Percentiles rank a stretch among this genome's conserved stretches.
These are phyloP conservation scores for Serendipita vermifera DNA, from an alignment of 768 basidiomycete species.

Conservation along the genomic window DNA sequence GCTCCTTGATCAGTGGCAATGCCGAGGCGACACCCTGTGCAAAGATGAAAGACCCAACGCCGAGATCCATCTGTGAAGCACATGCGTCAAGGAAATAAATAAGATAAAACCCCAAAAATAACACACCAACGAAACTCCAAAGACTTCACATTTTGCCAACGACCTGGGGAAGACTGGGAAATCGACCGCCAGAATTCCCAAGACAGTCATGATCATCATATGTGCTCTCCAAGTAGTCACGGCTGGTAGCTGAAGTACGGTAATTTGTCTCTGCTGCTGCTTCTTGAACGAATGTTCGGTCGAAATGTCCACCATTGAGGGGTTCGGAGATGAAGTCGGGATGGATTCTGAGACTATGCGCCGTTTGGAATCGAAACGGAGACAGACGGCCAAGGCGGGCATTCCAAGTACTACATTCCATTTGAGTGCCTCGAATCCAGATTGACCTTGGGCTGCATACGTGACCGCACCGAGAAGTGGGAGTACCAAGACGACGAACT, in stretches of 20 bases:
- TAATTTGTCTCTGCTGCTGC: neutral
- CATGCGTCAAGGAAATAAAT: neutral
- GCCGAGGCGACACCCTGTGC: conserved; percentile 91
- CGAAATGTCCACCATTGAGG: neutral
- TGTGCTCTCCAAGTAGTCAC: conserved; percentile 82
- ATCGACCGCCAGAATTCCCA: conserved; percentile 91
- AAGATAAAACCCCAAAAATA: conserved; percentile 10
- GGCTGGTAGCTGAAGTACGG: conserved; percentile 41
- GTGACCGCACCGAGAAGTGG: conserved; percentile 46
- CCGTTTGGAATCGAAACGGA: conserved; percentile 11
- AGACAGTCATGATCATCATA: conserved; percentile 86
- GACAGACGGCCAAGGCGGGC: neutral
- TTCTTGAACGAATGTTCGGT: neutral
- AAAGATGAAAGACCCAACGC: conserved; percentile 95
- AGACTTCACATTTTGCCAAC: conserved; percentile 88
- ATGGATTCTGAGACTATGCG: conserved; percentile 10
- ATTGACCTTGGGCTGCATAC: conserved; percentile 9
- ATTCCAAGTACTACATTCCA: neutral
- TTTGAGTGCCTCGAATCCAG: neutral
- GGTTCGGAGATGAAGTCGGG: conserved; percentile 1
- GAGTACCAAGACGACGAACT: conserved; percentile 53
- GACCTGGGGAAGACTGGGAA: conserved; percentile 82
- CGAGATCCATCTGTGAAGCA: conserved; percentile 76
- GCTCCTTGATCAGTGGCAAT: conserved; percentile 58
- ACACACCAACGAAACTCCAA: conserved; percentile 81